phyloP scores from a whole-genome alignment of 257 asterid genomes.

The Penstemon barbatus region DNA sequence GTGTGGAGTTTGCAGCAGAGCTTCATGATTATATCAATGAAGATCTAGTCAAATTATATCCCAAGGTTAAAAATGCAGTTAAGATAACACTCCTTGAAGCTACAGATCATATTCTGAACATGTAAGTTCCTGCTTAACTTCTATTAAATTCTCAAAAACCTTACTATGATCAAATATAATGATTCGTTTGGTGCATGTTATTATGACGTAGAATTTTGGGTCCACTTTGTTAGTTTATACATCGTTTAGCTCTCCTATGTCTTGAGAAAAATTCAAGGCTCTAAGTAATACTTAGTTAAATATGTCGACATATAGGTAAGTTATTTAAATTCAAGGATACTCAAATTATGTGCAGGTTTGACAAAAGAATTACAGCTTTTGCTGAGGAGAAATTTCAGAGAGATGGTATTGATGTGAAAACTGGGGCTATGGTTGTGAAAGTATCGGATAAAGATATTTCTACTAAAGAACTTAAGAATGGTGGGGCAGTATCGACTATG shows the following conservation, averaged over 20 bases:
- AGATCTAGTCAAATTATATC: constrained; percentile 80
- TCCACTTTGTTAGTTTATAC: too few relatives aligned
- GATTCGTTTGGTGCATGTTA: not conserved
- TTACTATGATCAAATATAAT: constrained; percentile 16
- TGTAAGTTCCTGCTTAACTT: constrained; percentile 49
- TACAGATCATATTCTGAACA: constrained; percentile 82
- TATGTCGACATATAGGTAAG: not conserved
- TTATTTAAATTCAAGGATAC: constrained; percentile 15
- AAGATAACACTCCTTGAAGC: constrained; percentile 93
- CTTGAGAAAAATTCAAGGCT: not conserved
- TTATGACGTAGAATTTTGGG: not conserved
- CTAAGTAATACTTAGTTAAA: not conserved
- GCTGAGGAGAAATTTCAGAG: constrained; percentile 88
- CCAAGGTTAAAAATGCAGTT: constrained; percentile 65
- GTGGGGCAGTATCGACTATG: constrained; percentile 58
- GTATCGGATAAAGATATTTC: constrained; percentile 81
- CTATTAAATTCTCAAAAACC: not conserved
- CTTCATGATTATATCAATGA: constrained; percentile 84
- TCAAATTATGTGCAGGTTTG: constrained; percentile 67
- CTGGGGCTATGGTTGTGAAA: constrained; percentile 92
- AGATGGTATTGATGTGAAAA: constrained; percentile 83
- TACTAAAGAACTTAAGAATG: constrained; percentile 73
- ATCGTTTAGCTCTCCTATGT: not conserved
- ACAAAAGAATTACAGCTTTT: constrained; percentile 90
- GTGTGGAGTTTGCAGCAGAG: constrained; percentile 84